Evolutionary conservation across 192 early-diverging fungal species (phyloP), one percentile per base, ranked within the genome.

Genomic region (Linnemannia schmuckeri): DNA sequence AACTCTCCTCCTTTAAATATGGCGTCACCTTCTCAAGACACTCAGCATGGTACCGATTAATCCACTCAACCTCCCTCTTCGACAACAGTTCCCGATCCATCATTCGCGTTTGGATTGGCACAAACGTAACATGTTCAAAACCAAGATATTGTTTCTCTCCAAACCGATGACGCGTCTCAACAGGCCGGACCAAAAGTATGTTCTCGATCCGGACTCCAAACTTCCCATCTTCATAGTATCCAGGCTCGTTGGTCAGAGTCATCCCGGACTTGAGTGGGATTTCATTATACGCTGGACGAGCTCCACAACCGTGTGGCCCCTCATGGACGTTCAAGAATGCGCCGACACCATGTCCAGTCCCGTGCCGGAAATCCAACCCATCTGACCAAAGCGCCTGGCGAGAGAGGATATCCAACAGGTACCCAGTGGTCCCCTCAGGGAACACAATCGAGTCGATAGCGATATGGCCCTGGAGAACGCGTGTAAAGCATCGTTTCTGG

Each of bases 201-300:
- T 97, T 98, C 86, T 99, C 98, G 83, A 99, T 98, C 76, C 98
- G 96, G 78, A 99, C 98, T 63, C 98, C 98, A 90, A 99, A 99
- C 47, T 92, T 87, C 22, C 96, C 97, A 88, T 99, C 97, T 82
- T 98, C 94, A 88, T 99, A 99, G 89, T 96, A 99, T 1, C 98
- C 98, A 24, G 98, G 98, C 85, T 99, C 94, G 79, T 99, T 96
- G 33, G 98, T 97, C 44, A 99, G 93, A 0, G 95, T 97, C 98
- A 99, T 99, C 24, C 97, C 97, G 10, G 93, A 91, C 41, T 90
- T 92, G 54, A 99, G 89, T 2, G 95, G 92, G 0, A 91, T 91
- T 68, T 95, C 94, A 82, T 97, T 94, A 85, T 91, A 94, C 6
- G 82, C 88, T 52, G 91, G 88, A 52, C 97, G 93, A 61, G 95